Conservation (phyloP, 768 basidiomycete genomes). For the Tylopilus subfusipes region DNA sequence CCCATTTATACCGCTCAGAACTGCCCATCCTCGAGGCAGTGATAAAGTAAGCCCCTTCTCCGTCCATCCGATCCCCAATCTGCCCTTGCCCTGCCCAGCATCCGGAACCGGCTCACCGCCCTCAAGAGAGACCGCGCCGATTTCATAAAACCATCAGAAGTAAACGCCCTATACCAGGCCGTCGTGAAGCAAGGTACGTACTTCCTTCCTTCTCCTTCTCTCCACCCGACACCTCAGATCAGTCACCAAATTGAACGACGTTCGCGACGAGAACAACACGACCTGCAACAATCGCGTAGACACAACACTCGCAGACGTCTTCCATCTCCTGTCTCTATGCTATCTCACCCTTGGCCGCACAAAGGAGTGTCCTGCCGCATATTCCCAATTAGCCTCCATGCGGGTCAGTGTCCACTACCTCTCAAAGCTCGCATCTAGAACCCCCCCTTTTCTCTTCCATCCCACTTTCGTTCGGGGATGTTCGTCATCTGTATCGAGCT, state of each 20-base stretch:
- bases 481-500: background rate
- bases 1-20: conserved; percentile 50
- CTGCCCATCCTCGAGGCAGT: conserved; percentile 91
- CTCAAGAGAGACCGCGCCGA: conserved; percentile 91
- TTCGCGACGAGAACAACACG: conserved; percentile 74
- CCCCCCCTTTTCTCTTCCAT: conserved; percentile 6
- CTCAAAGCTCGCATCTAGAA: background rate
- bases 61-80: conserved; percentile 4
- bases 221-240: conserved; percentile 8
- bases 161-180: conserved; percentile 86
- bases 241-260: conserved; percentile 91
- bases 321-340: conserved; percentile 91
- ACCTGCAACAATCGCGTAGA: conserved; percentile 87
- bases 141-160: conserved; percentile 91
- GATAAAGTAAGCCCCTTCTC: conserved; percentile 62
- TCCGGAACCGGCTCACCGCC: conserved; percentile 91
- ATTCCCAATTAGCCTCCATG: conserved; percentile 95
- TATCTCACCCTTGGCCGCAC: conserved; percentile 98
- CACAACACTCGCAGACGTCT: conserved; percentile 93
- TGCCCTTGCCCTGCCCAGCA: conserved; percentile 47
- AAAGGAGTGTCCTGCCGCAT: conserved; percentile 89
- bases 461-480: background rate
- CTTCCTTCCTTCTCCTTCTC: conserved; percentile 12
- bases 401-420: conserved; percentile 56
- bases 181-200: conserved; percentile 86